A percentile compares a stretch with the other conserved stretches of the same genome.
Conservation (phyloP, 164 flowering plant genomes). For the Saururus chinensis region DNA sequence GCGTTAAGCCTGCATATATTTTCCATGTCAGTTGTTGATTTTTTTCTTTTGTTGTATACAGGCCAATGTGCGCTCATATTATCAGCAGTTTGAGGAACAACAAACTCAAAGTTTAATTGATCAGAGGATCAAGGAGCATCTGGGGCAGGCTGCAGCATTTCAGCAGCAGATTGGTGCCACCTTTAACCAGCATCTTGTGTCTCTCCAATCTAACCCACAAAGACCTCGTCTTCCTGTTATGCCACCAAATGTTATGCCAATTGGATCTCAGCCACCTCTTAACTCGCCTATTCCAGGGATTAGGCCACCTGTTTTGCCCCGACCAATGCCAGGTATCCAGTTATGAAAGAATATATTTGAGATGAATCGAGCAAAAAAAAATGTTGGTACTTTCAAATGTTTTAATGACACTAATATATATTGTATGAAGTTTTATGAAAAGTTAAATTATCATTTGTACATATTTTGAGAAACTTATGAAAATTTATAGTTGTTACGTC, state of each 20-base stretch:
- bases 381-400: too few relatives aligned
- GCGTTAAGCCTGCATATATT: background rate
- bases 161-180: constrained; percentile 81
- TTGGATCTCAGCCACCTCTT: constrained; percentile 17
- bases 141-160: constrained; percentile 71
- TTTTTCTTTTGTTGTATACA: constrained; percentile 12
- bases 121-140: constrained; percentile 88
- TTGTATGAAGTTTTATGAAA: too few relatives aligned
- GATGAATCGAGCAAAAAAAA: too few relatives aligned
- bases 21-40: background rate
- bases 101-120: constrained; percentile 90
- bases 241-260: constrained; percentile 32
- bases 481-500: background rate
- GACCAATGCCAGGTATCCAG: constrained; percentile 34
- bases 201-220: constrained; percentile 24
- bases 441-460: background rate
- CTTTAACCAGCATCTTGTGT: constrained; percentile 51
- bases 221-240: constrained; percentile 62
- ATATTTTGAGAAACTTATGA: background rate
- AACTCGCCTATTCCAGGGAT: constrained; percentile 46
- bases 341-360: too few relatives aligned
- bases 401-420: too few relatives aligned
- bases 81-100: constrained; percentile 92
- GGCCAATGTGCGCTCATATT: constrained; percentile 89
- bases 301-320: constrained; percentile 68